These are phyloP conservation scores for Mrakia blollopis DNA, from an alignment of 768 basidiomycete genomes.

Conservation along the genomic window DNA sequence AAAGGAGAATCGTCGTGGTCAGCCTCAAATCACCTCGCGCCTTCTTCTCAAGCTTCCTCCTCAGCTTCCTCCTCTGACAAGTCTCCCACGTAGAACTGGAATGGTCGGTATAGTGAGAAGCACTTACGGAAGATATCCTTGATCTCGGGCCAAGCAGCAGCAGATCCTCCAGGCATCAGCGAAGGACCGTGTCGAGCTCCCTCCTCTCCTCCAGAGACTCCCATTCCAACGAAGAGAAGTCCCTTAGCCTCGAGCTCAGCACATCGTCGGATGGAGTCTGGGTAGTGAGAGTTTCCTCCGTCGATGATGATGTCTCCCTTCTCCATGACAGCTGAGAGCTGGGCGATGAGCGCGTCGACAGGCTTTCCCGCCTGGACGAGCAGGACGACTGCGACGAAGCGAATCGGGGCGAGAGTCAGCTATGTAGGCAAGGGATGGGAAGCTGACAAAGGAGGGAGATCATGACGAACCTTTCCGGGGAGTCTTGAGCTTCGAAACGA, in stretches of 20 bases:
- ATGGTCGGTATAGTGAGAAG: neutral
- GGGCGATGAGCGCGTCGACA: slow-evolving; percentile 89
- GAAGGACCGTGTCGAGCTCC: slow-evolving; percentile 96
- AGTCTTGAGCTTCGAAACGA: slow-evolving; percentile 81
- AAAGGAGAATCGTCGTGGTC: neutral
- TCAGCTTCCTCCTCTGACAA: too few species aligned
- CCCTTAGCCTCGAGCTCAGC: slow-evolving; percentile 91
- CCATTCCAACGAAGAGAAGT: slow-evolving; percentile 92
- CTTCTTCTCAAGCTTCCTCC: too few species aligned
- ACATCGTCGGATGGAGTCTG: slow-evolving; percentile 91
- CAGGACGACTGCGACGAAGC: slow-evolving; percentile 53
- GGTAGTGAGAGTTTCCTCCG: slow-evolving; percentile 98
- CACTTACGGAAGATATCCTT: slow-evolving; percentile 81
- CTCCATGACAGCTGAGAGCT: slow-evolving; percentile 84
- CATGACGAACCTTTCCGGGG: slow-evolving; percentile 83
- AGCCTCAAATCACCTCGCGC: neutral
- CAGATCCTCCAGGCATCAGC: slow-evolving; percentile 96
- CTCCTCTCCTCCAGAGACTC: slow-evolving; percentile 99
- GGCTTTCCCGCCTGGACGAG: slow-evolving; percentile 97
- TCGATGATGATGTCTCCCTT: slow-evolving; percentile 98
- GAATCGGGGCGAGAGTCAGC: neutral
- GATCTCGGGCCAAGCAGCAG: slow-evolving; percentile 91
- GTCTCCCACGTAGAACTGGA: too few species aligned
- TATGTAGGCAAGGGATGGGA: too few species aligned
- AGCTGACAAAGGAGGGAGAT: neutral